Conservation (phyloP, 2,329 filamentous ascomycete genomes). For the Trichoderma harzianum region DNA sequence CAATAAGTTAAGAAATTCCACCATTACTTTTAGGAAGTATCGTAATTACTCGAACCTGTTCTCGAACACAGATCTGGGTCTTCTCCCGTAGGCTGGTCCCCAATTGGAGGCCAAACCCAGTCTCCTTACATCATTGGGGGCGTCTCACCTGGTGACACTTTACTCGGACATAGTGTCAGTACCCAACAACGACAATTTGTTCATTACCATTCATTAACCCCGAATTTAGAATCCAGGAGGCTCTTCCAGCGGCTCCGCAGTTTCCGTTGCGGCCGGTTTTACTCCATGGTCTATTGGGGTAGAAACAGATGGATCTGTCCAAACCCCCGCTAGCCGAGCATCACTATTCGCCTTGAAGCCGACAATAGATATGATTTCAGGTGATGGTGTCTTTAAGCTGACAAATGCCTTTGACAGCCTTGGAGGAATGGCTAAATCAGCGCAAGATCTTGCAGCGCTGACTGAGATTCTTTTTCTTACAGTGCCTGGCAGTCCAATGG, state of each 20-base stretch:
- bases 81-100: background rate
- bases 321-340: background rate
- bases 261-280: background rate
- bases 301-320: background rate
- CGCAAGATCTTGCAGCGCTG: background rate
- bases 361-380: background rate
- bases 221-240: background rate
- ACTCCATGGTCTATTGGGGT: background rate
- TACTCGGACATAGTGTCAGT: background rate
- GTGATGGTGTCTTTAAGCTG: background rate
- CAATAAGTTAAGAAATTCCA: background rate
- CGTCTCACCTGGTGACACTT: background rate
- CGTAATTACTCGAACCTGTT: background rate
- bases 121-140: background rate
- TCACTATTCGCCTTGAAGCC: background rate
- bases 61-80: background rate
- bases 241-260: background rate
- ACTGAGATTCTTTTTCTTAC: background rate
- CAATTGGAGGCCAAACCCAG: background rate
- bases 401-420: background rate
- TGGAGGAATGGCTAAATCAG: background rate
- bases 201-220: background rate
- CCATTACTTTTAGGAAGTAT: background rate
- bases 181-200: background rate
- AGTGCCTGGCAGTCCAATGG: background rate